A percentile compares a stretch with the other conserved stretches of the same genome.
Evolutionary conservation across 805 yeast genomes (phyloP).

Genomic region (Wilhelminamyces savonicus): DNA sequence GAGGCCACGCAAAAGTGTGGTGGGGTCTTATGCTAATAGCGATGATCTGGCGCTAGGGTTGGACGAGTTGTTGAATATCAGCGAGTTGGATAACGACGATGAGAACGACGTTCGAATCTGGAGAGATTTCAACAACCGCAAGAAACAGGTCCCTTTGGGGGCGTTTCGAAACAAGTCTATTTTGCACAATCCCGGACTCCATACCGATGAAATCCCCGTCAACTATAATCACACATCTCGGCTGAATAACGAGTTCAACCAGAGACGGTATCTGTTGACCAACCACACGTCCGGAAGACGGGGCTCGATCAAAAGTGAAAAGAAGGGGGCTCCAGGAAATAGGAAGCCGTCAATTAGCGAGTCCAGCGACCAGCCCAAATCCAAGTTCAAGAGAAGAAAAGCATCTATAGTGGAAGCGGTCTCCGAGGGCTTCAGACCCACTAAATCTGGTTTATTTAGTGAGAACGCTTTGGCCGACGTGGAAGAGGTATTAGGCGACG

Average conservation of each 20-base stretch:
- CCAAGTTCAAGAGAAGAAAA: slow-evolving; percentile 40
- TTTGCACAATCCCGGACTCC: slow-evolving; percentile 19
- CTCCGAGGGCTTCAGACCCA: slow-evolving; percentile 67
- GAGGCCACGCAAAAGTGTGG: too few species aligned
- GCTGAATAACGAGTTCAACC: slow-evolving; percentile 19
- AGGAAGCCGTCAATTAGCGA: background rate
- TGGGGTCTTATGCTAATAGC: slow-evolving; percentile 2
- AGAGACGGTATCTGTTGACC: slow-evolving; percentile 15
- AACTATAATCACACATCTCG: slow-evolving; percentile 21
- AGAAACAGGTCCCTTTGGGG: slow-evolving; percentile 64
- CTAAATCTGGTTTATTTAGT: slow-evolving; percentile 71
- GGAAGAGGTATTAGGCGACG: slow-evolving; percentile 60
- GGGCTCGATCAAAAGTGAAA: slow-evolving; percentile 3
- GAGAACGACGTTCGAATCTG: slow-evolving; percentile 49
- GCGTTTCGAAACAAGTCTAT: slow-evolving; percentile 77
- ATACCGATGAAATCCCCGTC: slow-evolving; percentile 16
- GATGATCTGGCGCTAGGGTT: slow-evolving; percentile 42
- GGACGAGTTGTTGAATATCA: slow-evolving; percentile 82
- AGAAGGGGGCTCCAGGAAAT: too few species aligned
- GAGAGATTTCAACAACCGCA: slow-evolving; percentile 39
- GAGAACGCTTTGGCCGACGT: slow-evolving; percentile 70
- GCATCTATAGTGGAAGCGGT: slow-evolving; percentile 71
- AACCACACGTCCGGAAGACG: slow-evolving; percentile 3
- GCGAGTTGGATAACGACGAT: slow-evolving; percentile 73
- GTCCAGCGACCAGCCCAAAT: slow-evolving; percentile 7